Conservation (phyloP, 441 rosid species). For the Kokia cookei region DNA sequence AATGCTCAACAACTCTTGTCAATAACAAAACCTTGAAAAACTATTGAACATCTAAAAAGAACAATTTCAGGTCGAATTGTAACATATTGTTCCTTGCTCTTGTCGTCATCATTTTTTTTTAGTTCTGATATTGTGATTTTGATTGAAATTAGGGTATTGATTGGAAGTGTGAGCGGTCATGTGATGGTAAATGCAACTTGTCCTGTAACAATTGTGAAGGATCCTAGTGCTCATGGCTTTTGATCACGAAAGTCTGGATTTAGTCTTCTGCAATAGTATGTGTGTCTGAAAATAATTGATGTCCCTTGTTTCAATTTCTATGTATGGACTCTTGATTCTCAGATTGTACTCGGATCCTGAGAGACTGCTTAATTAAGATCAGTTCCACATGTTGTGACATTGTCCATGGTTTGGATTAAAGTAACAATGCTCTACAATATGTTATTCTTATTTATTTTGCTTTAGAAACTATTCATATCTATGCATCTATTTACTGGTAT, state of each 20-base stretch:
- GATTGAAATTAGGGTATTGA: constrained; percentile 15
- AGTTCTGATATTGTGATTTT: not conserved
- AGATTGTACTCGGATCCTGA: not conserved
- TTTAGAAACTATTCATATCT: not conserved
- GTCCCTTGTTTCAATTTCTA: not conserved
- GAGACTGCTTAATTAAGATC: not conserved
- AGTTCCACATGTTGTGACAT: not conserved
- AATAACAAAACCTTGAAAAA: too few relatives aligned
- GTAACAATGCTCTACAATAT: not conserved
- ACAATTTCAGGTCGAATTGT: not conserved
- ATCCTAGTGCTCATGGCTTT: constrained; percentile 3
- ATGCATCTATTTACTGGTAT: too few relatives aligned
- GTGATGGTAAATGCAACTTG: constrained; percentile 19
- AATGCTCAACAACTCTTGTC: too few relatives aligned
- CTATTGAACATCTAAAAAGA: too few relatives aligned
- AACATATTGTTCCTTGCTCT: not conserved
- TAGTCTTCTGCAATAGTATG: not conserved
- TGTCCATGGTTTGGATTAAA: not conserved
- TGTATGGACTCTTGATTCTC: not conserved
- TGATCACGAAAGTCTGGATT: not conserved
- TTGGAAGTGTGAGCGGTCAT: constrained; percentile 26
- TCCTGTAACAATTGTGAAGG: constrained; percentile 24
- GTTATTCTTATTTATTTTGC: not conserved
- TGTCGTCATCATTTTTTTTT: not conserved
- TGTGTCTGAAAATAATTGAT: not conserved